Evolutionary conservation across 164 flowering plant genomes (phyloP), one percentile per base, ranked within the genome.

Genomic region (Nelumbo lutea): DNA sequence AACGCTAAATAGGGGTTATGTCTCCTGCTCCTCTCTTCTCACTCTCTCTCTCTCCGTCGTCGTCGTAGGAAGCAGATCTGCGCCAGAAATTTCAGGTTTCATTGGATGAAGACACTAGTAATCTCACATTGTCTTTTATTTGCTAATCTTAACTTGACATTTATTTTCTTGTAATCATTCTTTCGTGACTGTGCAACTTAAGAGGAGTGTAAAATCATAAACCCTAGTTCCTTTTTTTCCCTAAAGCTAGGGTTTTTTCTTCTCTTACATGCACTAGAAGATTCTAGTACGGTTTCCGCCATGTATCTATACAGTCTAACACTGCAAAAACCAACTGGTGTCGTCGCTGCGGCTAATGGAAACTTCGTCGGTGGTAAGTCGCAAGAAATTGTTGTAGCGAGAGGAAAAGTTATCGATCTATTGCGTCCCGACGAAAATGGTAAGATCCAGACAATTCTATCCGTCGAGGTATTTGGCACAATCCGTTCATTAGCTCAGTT

Each of bases 281-380:
- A 57, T 15, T 52, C 51, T 56, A 0, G 42, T 52, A 70, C 78
- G 10, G 10, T 59, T 61, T 10, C 27, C 58, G 68, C 62, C 38
- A 87, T 88, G 93, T 88, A 87, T 64, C 85, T 88, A 60, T 88
- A 88, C 86, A 87, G 75, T 59, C 81, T 88, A 59, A 88, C 93
- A 6, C 87, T 88, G 40, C 93, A 88, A 39, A 75, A 83, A 66
- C 79, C 93, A 56, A 88, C 90, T 41, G 93, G 93, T 67, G 75
- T 89, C 42, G 72, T 87, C 50, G 76, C 81, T 68, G 91, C 94
- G 65, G 84, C 83, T 60, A 85, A 89, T 51, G 94, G 94, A 42
- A 85, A 69, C 83, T 89, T 89, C 77, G 79, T 89, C 68, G 94
- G 90, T 57, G 83, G 86, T 5, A 89, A 89, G 57, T 13, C 75